Base-by-base conservation (phyloP, 345 rosid species). In the Camelina laxa region DNA sequence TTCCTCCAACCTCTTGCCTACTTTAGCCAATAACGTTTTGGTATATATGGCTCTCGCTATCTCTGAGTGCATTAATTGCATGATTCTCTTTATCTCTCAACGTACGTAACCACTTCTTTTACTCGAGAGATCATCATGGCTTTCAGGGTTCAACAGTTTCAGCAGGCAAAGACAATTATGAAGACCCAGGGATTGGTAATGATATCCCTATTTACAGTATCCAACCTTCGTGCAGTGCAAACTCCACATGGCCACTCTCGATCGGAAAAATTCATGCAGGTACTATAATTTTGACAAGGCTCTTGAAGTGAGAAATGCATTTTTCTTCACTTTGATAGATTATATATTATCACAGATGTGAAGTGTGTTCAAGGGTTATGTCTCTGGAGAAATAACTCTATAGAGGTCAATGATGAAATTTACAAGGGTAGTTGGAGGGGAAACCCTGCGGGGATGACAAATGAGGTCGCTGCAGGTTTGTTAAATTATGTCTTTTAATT, bases 401-500 rank as follows among this genome's bases (percentile, higher is more conserved):
- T 79, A 57, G 88, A 79, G 82, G 79, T 93, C 69, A 93, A 93
- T 64, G 80, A 86, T 64, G 91, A 88, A 79, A 67, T 93, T 65
- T 91, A 76, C 79, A 83, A 68, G 74, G 97, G 98, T 70, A 91
- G 73, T 55, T 65, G 60, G 45, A 80, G 83, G 50, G 97, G 91
- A 48, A 91, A 91, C 75, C 42, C 76, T 27, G 81, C 78, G 30
- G 53, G 81, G 74, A 70, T 79, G 80, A 86, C 87, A 31, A 87
- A 93, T 64, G 96, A 86, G 85, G 80, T 89, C 72, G 83, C 76
- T 74, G 86, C 86, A 86, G 96, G 98, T 93, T 63, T 22, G 48
- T 39, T 27, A 17, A 70, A 45, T 60, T 64, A 59, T 69, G 44
- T 5, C 27, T 62, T 77, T 38, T 33, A 17, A 9, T 9, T 33